phyloP scores from a whole-genome alignment of 2,329 filamentous ascomycete genomes.

The Clonostachys chloroleuca region DNA sequence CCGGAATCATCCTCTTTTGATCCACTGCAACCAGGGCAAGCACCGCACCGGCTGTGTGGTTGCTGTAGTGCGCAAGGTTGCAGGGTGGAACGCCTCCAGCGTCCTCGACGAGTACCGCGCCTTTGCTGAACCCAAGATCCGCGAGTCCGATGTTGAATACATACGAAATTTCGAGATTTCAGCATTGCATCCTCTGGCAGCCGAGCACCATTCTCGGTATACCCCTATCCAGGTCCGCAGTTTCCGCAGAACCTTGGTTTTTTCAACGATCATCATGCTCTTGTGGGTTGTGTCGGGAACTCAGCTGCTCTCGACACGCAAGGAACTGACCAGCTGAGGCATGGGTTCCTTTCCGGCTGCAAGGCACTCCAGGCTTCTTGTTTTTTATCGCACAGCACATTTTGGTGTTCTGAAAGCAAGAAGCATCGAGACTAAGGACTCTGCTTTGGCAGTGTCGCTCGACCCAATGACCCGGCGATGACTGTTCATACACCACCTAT shows the following conservation, averaged over 20 bases:
- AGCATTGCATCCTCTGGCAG: constrained; percentile 15
- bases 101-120: constrained; percentile 70
- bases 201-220: constrained; percentile 1
- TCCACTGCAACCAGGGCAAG: constrained; percentile 94
- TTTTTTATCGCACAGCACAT: too few species aligned
- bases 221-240: constrained; percentile 19
- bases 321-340: neutral
- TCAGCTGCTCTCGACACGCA: constrained; percentile 12
- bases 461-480: too few species aligned
- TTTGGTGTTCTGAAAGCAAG: too few species aligned
- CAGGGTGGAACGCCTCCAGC: constrained; percentile 58
- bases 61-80: constrained; percentile 70
- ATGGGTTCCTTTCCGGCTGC: too few species aligned
- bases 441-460: too few species aligned
- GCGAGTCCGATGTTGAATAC: constrained; percentile 57
- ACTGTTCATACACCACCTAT: too few species aligned
- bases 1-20: constrained; percentile 72
- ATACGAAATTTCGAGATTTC: constrained; percentile 44
- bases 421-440: too few species aligned
- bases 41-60: constrained; percentile 91
- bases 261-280: constrained; percentile 32
- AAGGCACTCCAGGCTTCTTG: too few species aligned
- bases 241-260: constrained; percentile 36
- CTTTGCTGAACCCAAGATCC: constrained; percentile 57
- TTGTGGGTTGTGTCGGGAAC: constrained; percentile 36